These are phyloP conservation scores for Nakataea oryzae DNA, from an alignment of 2,329 filamentous ascomycete species.

Conservation along the genomic window DNA sequence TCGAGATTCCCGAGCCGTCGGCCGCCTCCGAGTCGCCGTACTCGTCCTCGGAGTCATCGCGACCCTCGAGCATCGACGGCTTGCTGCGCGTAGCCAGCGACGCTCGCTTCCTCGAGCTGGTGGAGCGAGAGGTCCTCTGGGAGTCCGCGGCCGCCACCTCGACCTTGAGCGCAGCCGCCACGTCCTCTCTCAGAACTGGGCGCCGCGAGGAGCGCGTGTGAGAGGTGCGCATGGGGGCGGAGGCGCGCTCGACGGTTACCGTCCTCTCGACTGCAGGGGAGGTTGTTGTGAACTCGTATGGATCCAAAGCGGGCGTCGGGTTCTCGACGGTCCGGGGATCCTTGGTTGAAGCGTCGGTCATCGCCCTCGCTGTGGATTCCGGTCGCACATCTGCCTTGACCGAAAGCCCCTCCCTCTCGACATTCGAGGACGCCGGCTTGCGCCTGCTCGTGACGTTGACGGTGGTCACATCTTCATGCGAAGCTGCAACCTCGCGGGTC, in stretches of 20 bases:
- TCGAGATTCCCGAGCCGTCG: slow-evolving; percentile 21
- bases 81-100: slow-evolving; percentile 29
- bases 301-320: slow-evolving; percentile 21
- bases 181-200: neutral
- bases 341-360: neutral
- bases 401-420: neutral
- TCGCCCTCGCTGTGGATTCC: neutral
- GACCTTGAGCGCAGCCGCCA: neutral
- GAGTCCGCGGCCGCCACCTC: neutral
- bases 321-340: neutral
- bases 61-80: slow-evolving; percentile 14
- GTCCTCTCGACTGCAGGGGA: slow-evolving; percentile 22
- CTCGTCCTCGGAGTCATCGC: slow-evolving; percentile 20
- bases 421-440: slow-evolving; percentile 25
- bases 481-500: slow-evolving; percentile 5
- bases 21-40: slow-evolving; percentile 7
- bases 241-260: neutral
- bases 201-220: neutral
- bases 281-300: slow-evolving; percentile 44
- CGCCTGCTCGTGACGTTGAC: slow-evolving; percentile 26
- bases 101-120: slow-evolving; percentile 25
- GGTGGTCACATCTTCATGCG: slow-evolving; percentile 17
- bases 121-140: neutral
- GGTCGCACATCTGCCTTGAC: neutral
- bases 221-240: neutral